These are phyloP conservation scores for Actinomucor elegans DNA, from an alignment of 371 early-diverging fungal species.

Conservation along the genomic window DNA sequence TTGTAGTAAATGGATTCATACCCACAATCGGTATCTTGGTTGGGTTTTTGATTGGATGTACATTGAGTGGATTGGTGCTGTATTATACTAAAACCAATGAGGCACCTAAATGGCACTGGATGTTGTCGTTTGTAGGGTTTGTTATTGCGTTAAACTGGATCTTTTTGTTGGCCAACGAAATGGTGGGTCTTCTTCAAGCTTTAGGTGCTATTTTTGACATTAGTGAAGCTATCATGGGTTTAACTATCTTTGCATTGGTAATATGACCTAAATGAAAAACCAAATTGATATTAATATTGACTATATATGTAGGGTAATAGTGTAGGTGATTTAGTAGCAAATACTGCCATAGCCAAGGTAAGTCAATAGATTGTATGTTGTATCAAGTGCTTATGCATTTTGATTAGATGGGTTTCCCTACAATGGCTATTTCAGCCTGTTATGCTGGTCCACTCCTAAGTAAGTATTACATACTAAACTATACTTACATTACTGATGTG, in stretches of 20 bases:
- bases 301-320: slow-evolving; percentile 71
- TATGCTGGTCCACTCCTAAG: slow-evolving; percentile 83
- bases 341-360: slow-evolving; percentile 83
- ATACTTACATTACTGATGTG: neutral
- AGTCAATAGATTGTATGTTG: too few species aligned
- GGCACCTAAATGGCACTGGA: slow-evolving; percentile 41
- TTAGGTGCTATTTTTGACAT: slow-evolving; percentile 73
- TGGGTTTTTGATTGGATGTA: slow-evolving; percentile 33
- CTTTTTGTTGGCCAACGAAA: slow-evolving; percentile 75
- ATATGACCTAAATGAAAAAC: too few species aligned
- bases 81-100: slow-evolving; percentile 22
- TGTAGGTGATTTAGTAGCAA: slow-evolving; percentile 81
- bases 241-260: slow-evolving; percentile 83
- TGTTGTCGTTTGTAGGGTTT: slow-evolving; percentile 71
- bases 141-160: slow-evolving; percentile 76
- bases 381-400: neutral
- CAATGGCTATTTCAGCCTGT: slow-evolving; percentile 85
- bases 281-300: neutral
- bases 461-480: slow-evolving; percentile 24
- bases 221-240: slow-evolving; percentile 79
- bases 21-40: slow-evolving; percentile 1
- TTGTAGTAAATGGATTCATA: slow-evolving; percentile 21
- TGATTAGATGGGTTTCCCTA: slow-evolving; percentile 80
- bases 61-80: slow-evolving; percentile 18
- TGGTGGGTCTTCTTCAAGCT: slow-evolving; percentile 78